These are phyloP conservation scores for Ceratocystis cacaofunesta DNA, from an alignment of 2,329 filamentous ascomycete species.

Conservation along the genomic window DNA sequence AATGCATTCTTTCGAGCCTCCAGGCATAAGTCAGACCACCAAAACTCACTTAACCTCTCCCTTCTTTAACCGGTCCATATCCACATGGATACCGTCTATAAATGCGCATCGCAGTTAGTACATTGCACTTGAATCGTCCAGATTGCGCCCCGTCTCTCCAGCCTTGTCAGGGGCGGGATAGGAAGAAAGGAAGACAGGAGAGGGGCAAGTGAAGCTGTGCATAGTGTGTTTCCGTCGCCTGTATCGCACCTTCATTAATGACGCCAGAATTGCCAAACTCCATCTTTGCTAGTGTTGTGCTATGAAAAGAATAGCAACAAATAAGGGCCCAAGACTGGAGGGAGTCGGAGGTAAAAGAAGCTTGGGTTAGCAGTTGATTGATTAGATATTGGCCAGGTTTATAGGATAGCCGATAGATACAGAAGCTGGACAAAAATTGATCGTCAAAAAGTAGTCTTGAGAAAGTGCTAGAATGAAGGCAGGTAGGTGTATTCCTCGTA, in stretches of 20 bases:
- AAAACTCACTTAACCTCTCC: conserved; percentile 87
- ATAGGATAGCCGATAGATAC: background rate
- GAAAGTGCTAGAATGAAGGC: background rate
- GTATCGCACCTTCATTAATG: conserved; percentile 44
- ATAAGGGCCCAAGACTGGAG: background rate
- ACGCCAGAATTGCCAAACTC: conserved; percentile 48
- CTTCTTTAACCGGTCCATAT: conserved; percentile 98
- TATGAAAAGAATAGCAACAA: background rate
- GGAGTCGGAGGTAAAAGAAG: background rate
- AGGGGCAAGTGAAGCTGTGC: background rate
- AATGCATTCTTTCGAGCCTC: background rate
- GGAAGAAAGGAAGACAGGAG: background rate
- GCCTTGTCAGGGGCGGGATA: conserved; percentile 12
- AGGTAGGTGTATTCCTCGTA: background rate
- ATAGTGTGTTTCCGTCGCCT: background rate
- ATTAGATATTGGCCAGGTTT: background rate
- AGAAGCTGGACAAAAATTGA: background rate
- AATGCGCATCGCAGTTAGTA: conserved; percentile 18
- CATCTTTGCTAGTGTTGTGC: conserved; percentile 29
- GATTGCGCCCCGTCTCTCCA: background rate
- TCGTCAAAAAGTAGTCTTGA: background rate
- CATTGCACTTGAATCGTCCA: background rate
- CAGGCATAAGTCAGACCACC: background rate
- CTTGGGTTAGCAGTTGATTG: background rate
- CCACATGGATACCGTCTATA: conserved; percentile 93